phyloP scores from a whole-genome alignment of 2,329 filamentous ascomycete species.

The Penicillium hesseltinei region DNA sequence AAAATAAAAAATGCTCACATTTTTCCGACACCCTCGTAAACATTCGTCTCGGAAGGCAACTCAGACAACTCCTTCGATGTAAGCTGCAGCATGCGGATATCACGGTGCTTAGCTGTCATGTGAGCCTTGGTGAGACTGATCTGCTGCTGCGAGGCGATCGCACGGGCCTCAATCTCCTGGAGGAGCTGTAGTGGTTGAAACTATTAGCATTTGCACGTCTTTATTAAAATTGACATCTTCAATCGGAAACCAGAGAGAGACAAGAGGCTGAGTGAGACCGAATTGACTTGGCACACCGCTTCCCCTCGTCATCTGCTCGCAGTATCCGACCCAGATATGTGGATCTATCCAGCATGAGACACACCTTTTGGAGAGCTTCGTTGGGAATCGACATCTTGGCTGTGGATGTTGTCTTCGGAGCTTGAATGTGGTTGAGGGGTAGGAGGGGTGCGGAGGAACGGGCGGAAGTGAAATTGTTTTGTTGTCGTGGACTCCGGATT shows the following conservation, averaged over 20 bases:
- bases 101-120: conserved; percentile 79
- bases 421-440: conserved; percentile 11
- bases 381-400: conserved; percentile 84
- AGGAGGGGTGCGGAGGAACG: conserved; percentile 12
- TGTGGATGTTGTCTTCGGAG: conserved; percentile 9
- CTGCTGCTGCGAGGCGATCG: conserved; percentile 84
- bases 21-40: conserved; percentile 96
- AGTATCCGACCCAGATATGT: background rate
- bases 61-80: conserved; percentile 79
- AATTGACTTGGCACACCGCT: background rate
- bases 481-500: background rate
- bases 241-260: background rate
- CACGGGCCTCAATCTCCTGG: conserved; percentile 90
- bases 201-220: conserved; percentile 7
- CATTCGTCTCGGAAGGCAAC: conserved; percentile 70
- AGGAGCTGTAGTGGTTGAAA: conserved; percentile 62
- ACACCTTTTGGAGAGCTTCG: conserved; percentile 88
- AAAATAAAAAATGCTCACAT: conserved; percentile 62
- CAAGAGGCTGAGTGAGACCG: background rate
- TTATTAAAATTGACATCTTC: background rate
- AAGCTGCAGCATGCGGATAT: conserved; percentile 82
- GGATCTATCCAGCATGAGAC: conserved; percentile 4
- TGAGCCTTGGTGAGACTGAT: conserved; percentile 82
- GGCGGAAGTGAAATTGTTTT: conserved; percentile 1
- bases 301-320: background rate